Percentiles rank a stretch among this genome's conserved stretches.
Evolutionary conservation across 2,329 filamentous ascomycete species (phyloP).

Genomic region (Penicillium sp.): DNA sequence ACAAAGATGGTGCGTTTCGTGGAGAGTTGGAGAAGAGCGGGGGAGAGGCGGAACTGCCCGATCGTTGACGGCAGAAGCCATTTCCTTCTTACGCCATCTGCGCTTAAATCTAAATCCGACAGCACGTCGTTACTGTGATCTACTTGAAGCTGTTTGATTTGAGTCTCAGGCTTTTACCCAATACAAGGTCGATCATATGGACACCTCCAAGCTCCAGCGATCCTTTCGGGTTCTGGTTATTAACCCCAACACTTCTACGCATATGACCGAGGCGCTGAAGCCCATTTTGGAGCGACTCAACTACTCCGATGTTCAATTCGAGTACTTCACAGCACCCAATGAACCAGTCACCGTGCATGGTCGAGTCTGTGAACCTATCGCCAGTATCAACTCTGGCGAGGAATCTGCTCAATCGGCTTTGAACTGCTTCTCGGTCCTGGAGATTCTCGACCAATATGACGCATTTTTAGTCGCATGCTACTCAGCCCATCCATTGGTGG

Average conservation of each 20-base stretch:
- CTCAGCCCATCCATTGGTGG: constrained; percentile 73
- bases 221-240: constrained; percentile 37
- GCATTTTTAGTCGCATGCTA: constrained; percentile 86
- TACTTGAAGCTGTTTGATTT: neutral
- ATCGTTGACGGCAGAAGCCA: constrained; percentile 10
- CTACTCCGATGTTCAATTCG: constrained; percentile 33
- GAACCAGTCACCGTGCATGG: constrained; percentile 30
- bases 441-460: constrained; percentile 48
- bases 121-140: constrained; percentile 1
- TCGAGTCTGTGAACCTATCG: constrained; percentile 47
- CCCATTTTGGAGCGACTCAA: constrained; percentile 37
- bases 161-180: no score
- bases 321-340: constrained; percentile 38
- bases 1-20: no score
- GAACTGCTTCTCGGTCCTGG: constrained; percentile 55
- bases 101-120: constrained; percentile 8
- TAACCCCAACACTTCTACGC: constrained; percentile 43
- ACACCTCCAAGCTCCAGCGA: constrained; percentile 9
- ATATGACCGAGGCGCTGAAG: constrained; percentile 41
- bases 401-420: constrained; percentile 61
- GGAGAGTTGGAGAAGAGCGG: constrained; percentile 10
- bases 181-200: constrained; percentile 7
- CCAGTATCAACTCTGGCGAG: constrained; percentile 69
- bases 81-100: no score
- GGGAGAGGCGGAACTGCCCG: constrained; percentile 17